phyloP scores from a whole-genome alignment of 805 yeast species.

The Candida dajiaensis region DNA sequence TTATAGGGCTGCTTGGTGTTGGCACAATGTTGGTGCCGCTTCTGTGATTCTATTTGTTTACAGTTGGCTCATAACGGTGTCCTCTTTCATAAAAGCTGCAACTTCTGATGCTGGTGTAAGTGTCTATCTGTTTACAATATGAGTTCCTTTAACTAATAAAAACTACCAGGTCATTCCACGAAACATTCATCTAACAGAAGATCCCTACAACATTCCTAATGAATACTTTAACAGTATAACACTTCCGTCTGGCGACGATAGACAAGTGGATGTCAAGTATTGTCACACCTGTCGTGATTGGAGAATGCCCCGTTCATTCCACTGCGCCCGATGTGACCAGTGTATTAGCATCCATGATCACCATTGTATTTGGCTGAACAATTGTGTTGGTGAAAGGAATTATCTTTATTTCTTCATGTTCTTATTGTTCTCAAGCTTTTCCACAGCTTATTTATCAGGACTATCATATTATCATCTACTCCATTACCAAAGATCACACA shows the following conservation, averaged over 20 bases:
- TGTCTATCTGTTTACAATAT: neutral
- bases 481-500: conserved; percentile 2
- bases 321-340: conserved; percentile 62
- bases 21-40: conserved; percentile 53
- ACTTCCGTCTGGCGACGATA: conserved; percentile 35
- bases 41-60: conserved; percentile 52
- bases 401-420: conserved; percentile 56
- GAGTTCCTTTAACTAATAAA: neutral
- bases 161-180: conserved; percentile 38
- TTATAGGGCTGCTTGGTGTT: conserved; percentile 40
- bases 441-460: conserved; percentile 24
- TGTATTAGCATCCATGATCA: conserved; percentile 40
- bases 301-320: conserved; percentile 74
- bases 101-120: conserved; percentile 58
- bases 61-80: conserved; percentile 44
- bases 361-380: conserved; percentile 57
- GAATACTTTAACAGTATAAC: conserved; percentile 49
- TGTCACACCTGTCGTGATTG: conserved; percentile 64
- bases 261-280: conserved; percentile 42
- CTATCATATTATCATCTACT: conserved; percentile 30
- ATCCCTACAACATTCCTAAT: conserved; percentile 38
- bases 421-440: conserved; percentile 31
- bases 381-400: conserved; percentile 72
- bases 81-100: conserved; percentile 47
- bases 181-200: conserved; percentile 52